Evolutionary conservation across 352 stramenopile species (phyloP).

Genomic region (Phytophthora meadii): DNA sequence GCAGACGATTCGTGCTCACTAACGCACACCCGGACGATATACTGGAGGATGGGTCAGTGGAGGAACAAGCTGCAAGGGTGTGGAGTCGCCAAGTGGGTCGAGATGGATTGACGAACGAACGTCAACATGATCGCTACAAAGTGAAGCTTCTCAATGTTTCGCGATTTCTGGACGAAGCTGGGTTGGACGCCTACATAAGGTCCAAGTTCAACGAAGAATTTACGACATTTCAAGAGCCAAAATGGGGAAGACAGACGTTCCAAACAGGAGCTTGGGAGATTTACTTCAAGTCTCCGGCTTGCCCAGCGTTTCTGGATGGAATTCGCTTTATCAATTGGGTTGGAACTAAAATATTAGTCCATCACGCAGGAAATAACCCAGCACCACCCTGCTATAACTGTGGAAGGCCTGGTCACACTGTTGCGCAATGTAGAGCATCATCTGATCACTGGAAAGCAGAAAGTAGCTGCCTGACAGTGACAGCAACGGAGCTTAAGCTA

Average conservation of each 20-base stretch:
- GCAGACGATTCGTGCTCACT: too few relatives aligned
- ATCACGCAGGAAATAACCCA: constrained; percentile 1
- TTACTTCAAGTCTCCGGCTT: constrained; percentile 2
- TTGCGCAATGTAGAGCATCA: not conserved
- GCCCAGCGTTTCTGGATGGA: constrained; percentile 2
- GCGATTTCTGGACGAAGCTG: constrained; percentile 6
- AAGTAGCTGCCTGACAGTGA: not conserved
- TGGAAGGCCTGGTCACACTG: not conserved
- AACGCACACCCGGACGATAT: not conserved
- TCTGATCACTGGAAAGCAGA: not conserved
- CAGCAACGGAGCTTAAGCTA: not conserved
- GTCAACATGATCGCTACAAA: not conserved
- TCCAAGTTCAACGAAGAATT: constrained; percentile 1
- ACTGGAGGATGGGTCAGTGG: not conserved
- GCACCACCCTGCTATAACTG: constrained; percentile 6
- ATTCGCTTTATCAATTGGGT: constrained; percentile 7
- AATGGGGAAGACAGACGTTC: not conserved
- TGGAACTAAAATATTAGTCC: constrained; percentile 1
- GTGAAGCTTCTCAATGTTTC: constrained; percentile 10
- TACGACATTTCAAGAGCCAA: constrained; percentile 5
- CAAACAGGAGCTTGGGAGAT: constrained; percentile 12
- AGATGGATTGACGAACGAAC: constrained; percentile 5
- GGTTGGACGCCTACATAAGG: not conserved
- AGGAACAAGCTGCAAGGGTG: not conserved
- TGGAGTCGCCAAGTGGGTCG: not conserved